Evolutionary conservation across 2,329 filamentous ascomycete species (phyloP).

Genomic region (Pseudocercospora fijiensis): DNA sequence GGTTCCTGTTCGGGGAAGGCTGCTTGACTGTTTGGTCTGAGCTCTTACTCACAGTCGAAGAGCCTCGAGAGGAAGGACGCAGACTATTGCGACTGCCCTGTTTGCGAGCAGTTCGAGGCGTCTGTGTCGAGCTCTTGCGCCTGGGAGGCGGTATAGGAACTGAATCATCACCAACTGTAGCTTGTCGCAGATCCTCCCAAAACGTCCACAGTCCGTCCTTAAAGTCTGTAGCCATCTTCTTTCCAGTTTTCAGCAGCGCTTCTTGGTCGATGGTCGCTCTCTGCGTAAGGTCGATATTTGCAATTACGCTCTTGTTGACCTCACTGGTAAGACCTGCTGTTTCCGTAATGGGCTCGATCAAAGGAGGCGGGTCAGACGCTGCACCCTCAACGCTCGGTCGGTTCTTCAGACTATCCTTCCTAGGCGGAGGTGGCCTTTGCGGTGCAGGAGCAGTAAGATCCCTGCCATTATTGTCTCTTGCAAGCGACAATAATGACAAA

Average conservation of each 20-base stretch:
- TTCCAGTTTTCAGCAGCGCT: conserved; percentile 56
- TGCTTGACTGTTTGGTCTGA: conserved; percentile 21
- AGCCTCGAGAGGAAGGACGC: conserved; percentile 25
- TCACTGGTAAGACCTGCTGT: conserved; percentile 9
- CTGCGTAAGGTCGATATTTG: conserved; percentile 36
- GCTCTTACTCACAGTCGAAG: conserved; percentile 23
- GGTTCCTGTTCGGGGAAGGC: conserved; percentile 19
- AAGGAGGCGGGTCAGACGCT: conserved; percentile 3
- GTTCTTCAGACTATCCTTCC: conserved; percentile 31
- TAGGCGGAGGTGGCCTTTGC: conserved; percentile 22
- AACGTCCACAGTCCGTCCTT: conserved; percentile 90
- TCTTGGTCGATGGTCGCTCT: conserved; percentile 47
- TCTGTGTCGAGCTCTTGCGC: conserved; percentile 32
- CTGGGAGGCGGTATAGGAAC: conserved; percentile 51
- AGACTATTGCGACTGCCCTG: conserved; percentile 34
- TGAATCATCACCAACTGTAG: conserved; percentile 91
- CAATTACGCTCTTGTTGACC: conserved; percentile 9
- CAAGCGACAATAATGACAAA: conserved; percentile 78
- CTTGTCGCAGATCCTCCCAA: conserved; percentile 90
- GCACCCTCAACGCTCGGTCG: conserved; percentile 3
- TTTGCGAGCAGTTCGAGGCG: conserved; percentile 25
- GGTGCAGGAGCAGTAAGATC: conserved; percentile 2
- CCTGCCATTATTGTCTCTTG: conserved; percentile 22
- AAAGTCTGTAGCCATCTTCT: conserved; percentile 86
- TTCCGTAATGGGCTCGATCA: conserved; percentile 7